Conservation (phyloP, 176 grass and related monocot species). For the Eleusine indica region DNA sequence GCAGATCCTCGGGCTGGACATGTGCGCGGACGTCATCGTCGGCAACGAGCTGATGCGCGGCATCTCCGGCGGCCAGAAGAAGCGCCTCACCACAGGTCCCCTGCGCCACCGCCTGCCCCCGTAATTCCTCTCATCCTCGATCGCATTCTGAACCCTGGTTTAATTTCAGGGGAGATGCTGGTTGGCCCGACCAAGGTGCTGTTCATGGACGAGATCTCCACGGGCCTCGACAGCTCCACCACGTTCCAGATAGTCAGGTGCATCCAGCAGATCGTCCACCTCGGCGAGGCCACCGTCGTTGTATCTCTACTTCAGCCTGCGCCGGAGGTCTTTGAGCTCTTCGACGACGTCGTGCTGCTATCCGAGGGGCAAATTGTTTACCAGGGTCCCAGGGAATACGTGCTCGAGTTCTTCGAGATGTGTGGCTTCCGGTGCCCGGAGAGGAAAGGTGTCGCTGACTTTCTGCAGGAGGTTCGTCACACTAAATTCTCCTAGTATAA, state of each 20-base stretch:
- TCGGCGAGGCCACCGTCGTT: constrained; percentile 87
- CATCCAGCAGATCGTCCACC: constrained; percentile 91
- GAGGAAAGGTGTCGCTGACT: constrained; percentile 91
- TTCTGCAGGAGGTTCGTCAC: constrained; percentile 78
- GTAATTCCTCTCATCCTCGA: background rate
- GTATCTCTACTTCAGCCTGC: constrained; percentile 92
- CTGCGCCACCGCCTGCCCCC: background rate
- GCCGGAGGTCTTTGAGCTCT: constrained; percentile 87
- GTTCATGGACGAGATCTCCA: constrained; percentile 99
- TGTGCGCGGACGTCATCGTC: constrained; percentile 87
- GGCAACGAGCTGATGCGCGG: constrained; percentile 85
- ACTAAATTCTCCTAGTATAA: background rate
- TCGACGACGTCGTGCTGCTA: constrained; percentile 88
- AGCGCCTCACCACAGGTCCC: constrained; percentile 85
- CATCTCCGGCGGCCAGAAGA: constrained; percentile 96
- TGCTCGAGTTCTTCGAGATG: constrained; percentile 87
- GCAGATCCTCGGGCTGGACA: constrained; percentile 90
- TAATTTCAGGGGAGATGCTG: constrained; percentile 84
- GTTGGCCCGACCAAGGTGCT: constrained; percentile 97
- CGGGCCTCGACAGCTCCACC: constrained; percentile 94
- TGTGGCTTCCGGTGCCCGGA: constrained; percentile 86
- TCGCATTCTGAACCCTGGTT: background rate
- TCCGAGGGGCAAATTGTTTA: constrained; percentile 97
- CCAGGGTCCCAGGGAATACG: constrained; percentile 78
- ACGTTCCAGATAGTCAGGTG: constrained; percentile 89